A percentile compares a stretch with the other conserved stretches of the same genome.
Evolutionary conservation across 371 early-diverging fungal species (phyloP).

Genomic region (Dipsacomyces acuminosporus): DNA sequence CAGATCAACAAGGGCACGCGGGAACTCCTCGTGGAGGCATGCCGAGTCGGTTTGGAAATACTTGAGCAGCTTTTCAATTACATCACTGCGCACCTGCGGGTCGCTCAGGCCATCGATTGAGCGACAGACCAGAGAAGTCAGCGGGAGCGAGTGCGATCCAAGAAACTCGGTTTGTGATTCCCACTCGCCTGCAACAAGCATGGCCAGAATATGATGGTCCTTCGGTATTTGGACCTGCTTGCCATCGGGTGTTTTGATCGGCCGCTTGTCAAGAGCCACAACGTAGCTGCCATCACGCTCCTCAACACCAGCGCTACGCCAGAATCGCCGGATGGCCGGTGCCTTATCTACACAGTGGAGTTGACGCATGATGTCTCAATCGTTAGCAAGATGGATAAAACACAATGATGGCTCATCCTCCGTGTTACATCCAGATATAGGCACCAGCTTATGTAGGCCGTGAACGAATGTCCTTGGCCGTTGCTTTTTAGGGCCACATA

Average conservation of each 20-base stretch:
- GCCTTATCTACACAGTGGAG: constrained; percentile 17
- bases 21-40: constrained; percentile 78
- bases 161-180: constrained; percentile 72
- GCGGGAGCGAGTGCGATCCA: constrained; percentile 79
- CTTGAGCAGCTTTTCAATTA: constrained; percentile 66
- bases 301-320: constrained; percentile 64
- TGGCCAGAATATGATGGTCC: constrained; percentile 61
- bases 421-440: too few relatives aligned
- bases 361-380: too few relatives aligned
- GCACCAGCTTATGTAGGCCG: too few relatives aligned
- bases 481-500: too few relatives aligned
- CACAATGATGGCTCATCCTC: too few relatives aligned
- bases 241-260: constrained; percentile 81
- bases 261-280: constrained; percentile 66
- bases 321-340: constrained; percentile 54
- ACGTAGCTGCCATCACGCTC: constrained; percentile 52
- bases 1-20: constrained; percentile 66
- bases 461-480: too few relatives aligned
- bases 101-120: constrained; percentile 70
- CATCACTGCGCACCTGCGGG: constrained; percentile 53
- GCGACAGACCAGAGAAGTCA: constrained; percentile 86
- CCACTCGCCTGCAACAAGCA: constrained; percentile 90
- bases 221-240: constrained; percentile 58
- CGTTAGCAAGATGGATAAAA: too few relatives aligned
- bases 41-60: constrained; percentile 87